Conservation (phyloP, 192 early-diverging fungal species). For the Lobosporangium transversale region DNA sequence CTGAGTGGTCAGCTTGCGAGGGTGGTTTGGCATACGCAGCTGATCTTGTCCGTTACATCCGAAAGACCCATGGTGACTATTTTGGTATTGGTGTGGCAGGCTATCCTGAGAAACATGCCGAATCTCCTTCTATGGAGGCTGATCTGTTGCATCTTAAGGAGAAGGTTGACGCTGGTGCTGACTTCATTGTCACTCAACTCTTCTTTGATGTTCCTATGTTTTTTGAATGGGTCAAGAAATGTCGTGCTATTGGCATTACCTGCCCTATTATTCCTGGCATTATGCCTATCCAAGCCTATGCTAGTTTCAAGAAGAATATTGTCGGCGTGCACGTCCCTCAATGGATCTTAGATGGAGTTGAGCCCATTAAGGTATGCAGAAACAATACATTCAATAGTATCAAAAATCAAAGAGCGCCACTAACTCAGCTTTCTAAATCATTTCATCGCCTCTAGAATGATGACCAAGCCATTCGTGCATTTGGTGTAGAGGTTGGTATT, state of each 20-base stretch:
- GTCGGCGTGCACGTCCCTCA: constrained; percentile 89
- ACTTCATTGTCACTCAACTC: constrained; percentile 94
- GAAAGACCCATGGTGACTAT: constrained; percentile 88
- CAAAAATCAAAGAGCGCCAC: too few relatives aligned
- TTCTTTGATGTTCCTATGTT: constrained; percentile 95
- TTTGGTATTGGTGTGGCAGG: constrained; percentile 97
- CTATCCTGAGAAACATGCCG: constrained; percentile 94
- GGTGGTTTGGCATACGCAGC: constrained; percentile 88
- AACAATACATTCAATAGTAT: too few relatives aligned
- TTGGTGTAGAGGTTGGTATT: constrained; percentile 85
- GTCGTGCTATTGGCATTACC: constrained; percentile 80
- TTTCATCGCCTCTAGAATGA: constrained; percentile 65
- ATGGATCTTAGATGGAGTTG: constrained; percentile 83
- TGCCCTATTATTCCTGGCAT: constrained; percentile 93
- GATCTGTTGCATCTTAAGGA: constrained; percentile 85
- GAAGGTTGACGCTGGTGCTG: constrained; percentile 93
- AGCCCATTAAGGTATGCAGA: constrained; percentile 87
- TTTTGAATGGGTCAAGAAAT: constrained; percentile 80
- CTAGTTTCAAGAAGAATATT: constrained; percentile 93
- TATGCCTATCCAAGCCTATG: constrained; percentile 96
- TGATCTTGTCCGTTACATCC: constrained; percentile 93
- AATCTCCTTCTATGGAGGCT: constrained; percentile 75
- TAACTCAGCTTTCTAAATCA: background rate
- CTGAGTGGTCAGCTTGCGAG: constrained; percentile 83
- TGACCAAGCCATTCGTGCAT: constrained; percentile 96